Conservation (phyloP, 305 asterid species). For the Ilex paraguariensis region DNA sequence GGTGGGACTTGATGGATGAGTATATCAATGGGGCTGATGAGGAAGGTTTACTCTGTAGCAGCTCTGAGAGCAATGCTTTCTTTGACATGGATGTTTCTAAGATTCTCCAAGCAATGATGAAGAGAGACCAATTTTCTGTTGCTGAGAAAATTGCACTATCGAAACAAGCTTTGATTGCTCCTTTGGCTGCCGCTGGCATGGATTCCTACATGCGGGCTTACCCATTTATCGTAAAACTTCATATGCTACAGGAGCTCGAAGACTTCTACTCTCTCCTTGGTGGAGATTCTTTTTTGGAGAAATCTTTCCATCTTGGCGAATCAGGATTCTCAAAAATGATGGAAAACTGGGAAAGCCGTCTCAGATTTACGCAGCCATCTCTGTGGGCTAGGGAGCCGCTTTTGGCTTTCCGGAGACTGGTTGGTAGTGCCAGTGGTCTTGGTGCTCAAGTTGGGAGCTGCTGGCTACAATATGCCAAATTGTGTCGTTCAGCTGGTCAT, state of each 20-base stretch:
- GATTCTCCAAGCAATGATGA: constrained; percentile 93
- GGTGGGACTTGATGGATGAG: constrained; percentile 98
- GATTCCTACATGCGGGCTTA: constrained; percentile 98
- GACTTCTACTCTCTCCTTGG: constrained; percentile 78
- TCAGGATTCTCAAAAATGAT: constrained; percentile 56
- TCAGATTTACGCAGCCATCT: constrained; percentile 91
- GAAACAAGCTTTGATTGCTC: constrained; percentile 95
- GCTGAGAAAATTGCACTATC: constrained; percentile 80
- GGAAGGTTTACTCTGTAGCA: constrained; percentile 84
- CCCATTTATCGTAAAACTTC: constrained; percentile 96
- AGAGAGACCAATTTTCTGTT: constrained; percentile 64
- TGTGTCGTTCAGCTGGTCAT: constrained; percentile 97
- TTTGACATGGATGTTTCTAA: constrained; percentile 96
- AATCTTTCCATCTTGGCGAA: constrained; percentile 48
- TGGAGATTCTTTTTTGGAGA: constrained; percentile 76
- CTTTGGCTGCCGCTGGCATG: constrained; percentile 99
- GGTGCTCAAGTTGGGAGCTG: constrained; percentile 75
- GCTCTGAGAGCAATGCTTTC: constrained; percentile 90
- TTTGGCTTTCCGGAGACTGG: constrained; percentile 89
- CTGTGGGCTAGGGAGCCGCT: constrained; percentile 99
- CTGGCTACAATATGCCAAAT: constrained; percentile 96
- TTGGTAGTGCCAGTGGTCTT: constrained; percentile 78
- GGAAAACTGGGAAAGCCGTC: constrained; percentile 89
- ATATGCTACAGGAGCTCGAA: constrained; percentile 91
- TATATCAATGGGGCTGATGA: constrained; percentile 81